phyloP scores from a whole-genome alignment of 495 filamentous ascomycete species.

The Hypomontagnella submonticulosa region DNA sequence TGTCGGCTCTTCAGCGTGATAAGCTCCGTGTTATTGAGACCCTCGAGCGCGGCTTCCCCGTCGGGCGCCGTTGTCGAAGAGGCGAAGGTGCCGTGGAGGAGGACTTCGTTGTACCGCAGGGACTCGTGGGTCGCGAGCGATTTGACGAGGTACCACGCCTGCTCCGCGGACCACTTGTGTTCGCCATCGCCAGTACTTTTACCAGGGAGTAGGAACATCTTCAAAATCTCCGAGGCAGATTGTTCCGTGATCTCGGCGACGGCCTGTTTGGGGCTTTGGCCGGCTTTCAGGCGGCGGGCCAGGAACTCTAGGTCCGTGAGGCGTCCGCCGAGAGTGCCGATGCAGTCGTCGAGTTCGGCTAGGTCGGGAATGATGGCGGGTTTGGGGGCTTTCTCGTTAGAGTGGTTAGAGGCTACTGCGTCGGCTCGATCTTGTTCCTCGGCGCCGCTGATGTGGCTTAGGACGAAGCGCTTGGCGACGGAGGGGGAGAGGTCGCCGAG shows the following conservation, averaged over 20 bases:
- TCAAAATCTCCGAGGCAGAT: slow-evolving; percentile 86
- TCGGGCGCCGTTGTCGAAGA: slow-evolving; percentile 57
- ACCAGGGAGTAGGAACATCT: slow-evolving; percentile 81
- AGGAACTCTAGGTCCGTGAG: slow-evolving; percentile 95
- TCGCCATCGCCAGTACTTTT: slow-evolving; percentile 54
- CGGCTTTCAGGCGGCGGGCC: slow-evolving; percentile 87
- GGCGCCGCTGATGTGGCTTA: slow-evolving; percentile 71
- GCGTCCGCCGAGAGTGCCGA: slow-evolving; percentile 83
- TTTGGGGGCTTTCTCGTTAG: slow-evolving; percentile 44
- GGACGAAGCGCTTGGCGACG: slow-evolving; percentile 88
- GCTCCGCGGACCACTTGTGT: slow-evolving; percentile 78
- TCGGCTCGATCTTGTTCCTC: slow-evolving; percentile 31
- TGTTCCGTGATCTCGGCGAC: slow-evolving; percentile 90
- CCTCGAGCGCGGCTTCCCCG: slow-evolving; percentile 78
- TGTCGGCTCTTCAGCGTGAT: slow-evolving; percentile 77
- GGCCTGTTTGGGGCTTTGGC: slow-evolving; percentile 86
- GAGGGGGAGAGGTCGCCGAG: slow-evolving; percentile 87
- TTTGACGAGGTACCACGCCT: slow-evolving; percentile 91
- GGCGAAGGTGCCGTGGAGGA: slow-evolving; percentile 78
- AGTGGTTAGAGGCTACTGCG: slow-evolving; percentile 13
- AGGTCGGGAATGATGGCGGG: slow-evolving; percentile 57
- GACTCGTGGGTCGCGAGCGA: slow-evolving; percentile 68
- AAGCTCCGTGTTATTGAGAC: slow-evolving; percentile 87
- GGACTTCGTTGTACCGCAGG: slow-evolving; percentile 83
- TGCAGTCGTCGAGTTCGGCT: slow-evolving; percentile 80